These are phyloP conservation scores for Phaeoacremonium minimum DNA, from an alignment of 2,329 filamentous ascomycete species.

Conservation along the genomic window DNA sequence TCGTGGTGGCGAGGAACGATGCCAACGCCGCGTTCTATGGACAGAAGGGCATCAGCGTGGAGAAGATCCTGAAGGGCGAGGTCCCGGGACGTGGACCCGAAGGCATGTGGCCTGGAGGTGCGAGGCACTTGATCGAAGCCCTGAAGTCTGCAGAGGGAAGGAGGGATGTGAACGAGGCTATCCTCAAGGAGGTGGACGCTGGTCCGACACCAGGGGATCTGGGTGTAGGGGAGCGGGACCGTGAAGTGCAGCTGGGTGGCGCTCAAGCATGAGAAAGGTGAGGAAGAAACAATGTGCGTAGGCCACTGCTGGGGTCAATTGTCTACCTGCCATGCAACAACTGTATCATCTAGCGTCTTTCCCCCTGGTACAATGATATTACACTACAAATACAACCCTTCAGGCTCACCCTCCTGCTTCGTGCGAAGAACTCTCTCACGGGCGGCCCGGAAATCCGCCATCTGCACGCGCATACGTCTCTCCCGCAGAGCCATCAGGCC, in stretches of 20 bases:
- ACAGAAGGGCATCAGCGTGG: slow-evolving; percentile 16
- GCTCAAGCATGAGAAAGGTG: too few species aligned
- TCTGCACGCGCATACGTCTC: slow-evolving; percentile 95
- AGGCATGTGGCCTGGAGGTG: slow-evolving; percentile 8
- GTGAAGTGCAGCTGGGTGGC: background rate
- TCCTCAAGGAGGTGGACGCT: slow-evolving; percentile 43
- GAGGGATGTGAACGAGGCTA: slow-evolving; percentile 4
- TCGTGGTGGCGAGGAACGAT: slow-evolving; percentile 68
- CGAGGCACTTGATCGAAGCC: slow-evolving; percentile 12
- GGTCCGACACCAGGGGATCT: slow-evolving; percentile 72
- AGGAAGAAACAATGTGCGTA: too few species aligned
- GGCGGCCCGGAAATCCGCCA: slow-evolving; percentile 93
- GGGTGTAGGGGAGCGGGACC: slow-evolving; percentile 33
- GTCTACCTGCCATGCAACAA: too few species aligned
- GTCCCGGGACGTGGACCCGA: slow-evolving; percentile 9
- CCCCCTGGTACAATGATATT: too few species aligned
- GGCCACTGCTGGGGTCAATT: too few species aligned
- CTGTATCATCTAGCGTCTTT: too few species aligned
- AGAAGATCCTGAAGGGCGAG: slow-evolving; percentile 10
- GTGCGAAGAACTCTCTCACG: slow-evolving; percentile 95
- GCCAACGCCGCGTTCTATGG: slow-evolving; percentile 71
- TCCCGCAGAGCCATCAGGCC: slow-evolving; percentile 92
- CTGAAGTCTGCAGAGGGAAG: slow-evolving; percentile 14
- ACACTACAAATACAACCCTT: slow-evolving; percentile 91
- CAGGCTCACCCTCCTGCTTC: slow-evolving; percentile 96